A percentile compares a stretch with the other conserved stretches of the same genome.
phyloP scores from a whole-genome alignment of 805 yeast genomes.

The Metschnikowia proteae region DNA sequence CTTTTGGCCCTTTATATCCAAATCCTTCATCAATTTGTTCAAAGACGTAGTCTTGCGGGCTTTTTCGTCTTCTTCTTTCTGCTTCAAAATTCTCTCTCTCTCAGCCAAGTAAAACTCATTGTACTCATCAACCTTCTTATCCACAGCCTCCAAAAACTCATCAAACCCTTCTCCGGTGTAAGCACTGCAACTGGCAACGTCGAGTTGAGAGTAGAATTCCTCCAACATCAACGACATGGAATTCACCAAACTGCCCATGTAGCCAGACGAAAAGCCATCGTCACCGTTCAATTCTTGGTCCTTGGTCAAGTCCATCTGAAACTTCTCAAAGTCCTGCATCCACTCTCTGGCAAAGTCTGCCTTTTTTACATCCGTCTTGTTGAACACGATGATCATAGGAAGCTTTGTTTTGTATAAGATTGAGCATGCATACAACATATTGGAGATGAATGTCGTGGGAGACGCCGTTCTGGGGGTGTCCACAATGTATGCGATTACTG shows the following conservation, averaged over 20 bases:
- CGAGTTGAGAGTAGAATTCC: conserved; percentile 90
- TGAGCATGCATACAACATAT: conserved; percentile 97
- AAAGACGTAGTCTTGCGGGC: conserved; percentile 67
- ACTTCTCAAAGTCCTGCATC: conserved; percentile 95
- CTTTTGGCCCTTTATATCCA: conserved; percentile 54
- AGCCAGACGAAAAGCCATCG: conserved; percentile 66
- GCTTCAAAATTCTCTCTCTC: conserved; percentile 73
- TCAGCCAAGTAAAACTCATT: conserved; percentile 79
- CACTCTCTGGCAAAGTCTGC: conserved; percentile 89
- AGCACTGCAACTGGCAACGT: conserved; percentile 89
- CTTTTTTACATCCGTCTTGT: conserved; percentile 85
- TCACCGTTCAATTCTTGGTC: conserved; percentile 66
- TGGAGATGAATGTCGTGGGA: conserved; percentile 96
- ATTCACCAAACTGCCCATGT: conserved; percentile 90
- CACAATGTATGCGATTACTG: conserved; percentile 90
- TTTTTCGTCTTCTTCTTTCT: conserved; percentile 73
- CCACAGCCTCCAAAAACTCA: conserved; percentile 81
- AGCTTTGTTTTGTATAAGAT: conserved; percentile 91
- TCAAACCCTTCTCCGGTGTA: conserved; percentile 94
- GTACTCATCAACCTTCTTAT: conserved; percentile 82
- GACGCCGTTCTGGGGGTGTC: conserved; percentile 94
- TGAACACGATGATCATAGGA: conserved; percentile 95
- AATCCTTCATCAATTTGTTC: conserved; percentile 75
- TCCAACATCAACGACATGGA: conserved; percentile 95
- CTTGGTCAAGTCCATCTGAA: conserved; percentile 70